phyloP scores from a whole-genome alignment of 225 moss, liverwort and hornwort genomes.

The Asterella californica region DNA sequence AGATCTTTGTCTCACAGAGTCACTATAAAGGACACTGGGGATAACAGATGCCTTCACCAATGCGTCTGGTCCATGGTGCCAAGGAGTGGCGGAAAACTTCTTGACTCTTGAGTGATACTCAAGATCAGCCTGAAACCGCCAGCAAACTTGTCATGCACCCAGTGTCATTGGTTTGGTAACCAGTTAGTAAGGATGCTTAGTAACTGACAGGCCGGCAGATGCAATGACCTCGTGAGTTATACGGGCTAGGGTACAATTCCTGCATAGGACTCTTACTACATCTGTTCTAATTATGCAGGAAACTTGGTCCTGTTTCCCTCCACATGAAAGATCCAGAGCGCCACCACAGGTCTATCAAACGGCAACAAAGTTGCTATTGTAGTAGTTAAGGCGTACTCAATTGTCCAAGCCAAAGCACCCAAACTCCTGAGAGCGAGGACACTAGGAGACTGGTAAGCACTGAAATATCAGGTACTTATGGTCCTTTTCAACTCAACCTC shows the following conservation, averaged over 20 bases:
- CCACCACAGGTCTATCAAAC: not conserved
- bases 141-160: conserved; percentile 32
- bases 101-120: conserved; percentile 35
- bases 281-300: not conserved
- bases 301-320: conserved; percentile 3
- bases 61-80: conserved; percentile 32
- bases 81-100: conserved; percentile 25
- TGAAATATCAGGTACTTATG: conserved; percentile 13
- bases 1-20: conserved; percentile 38
- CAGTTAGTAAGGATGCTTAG: conserved; percentile 17
- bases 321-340: conserved; percentile 4
- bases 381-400: not conserved
- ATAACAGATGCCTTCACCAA: conserved; percentile 33
- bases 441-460: conserved; percentile 2
- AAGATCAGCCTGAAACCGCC: conserved; percentile 42
- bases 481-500: conserved; percentile 5
- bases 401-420: not conserved
- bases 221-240: not conserved
- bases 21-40: conserved; percentile 26
- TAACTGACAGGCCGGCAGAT: conserved; percentile 12
- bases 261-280: not conserved
- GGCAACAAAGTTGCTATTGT: conserved; percentile 11
- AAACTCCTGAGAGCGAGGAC: conserved; percentile 11
- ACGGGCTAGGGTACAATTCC: not conserved
- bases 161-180: conserved; percentile 18